Evolutionary conservation across 768 basidiomycete species (phyloP), one percentile per base, ranked within the genome.

Genomic region (Rhizopogon vinicolor): DNA sequence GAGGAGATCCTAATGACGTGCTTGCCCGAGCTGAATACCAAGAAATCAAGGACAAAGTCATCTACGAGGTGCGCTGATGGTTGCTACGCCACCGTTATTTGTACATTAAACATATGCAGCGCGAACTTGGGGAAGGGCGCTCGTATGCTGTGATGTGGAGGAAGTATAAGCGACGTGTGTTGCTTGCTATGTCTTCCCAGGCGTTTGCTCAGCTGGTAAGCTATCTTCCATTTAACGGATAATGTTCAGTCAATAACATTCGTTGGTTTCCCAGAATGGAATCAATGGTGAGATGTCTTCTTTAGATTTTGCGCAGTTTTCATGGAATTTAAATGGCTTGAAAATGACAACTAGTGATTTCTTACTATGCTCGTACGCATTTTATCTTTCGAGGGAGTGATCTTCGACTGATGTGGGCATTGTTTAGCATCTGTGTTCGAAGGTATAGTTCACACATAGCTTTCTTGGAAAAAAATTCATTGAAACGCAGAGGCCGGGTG

Each of bases 101-200:
- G 25, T 33, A 51, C 41, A 40, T 35, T 51, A 51, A 33, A 35
- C 18, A 45, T n/a, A 52, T 37, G 10, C 51, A 95, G 91, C 85
- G 89, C 13, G 84, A 85, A 46, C 80, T 83, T 28, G 87, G 86
- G 22, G 91, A 89, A 59, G 86, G 76, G 43, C 80, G 92, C 45
- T 80, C 85, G 2, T 98, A 98, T 71, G 63, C 65, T 31, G 77
- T 78, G 40, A 90, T 98, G 85, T 98, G 94, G 93, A 83, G 71
- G 62, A 81, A 82, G 62, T 97, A 98, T 68, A 87, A 88, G 64
- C 85, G 86, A 31, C 79, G 94, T 35, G 93, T 98, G 10, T 68
- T 97, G 59, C 82, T 98, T 44, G 95, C 95, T 14, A 95, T 95
- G 91, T 91, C 89, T 18, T 92, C 92, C 53, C 95, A 97, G 69